These are phyloP conservation scores for Collybia nuda DNA, from an alignment of 768 basidiomycete genomes.

Conservation along the genomic window DNA sequence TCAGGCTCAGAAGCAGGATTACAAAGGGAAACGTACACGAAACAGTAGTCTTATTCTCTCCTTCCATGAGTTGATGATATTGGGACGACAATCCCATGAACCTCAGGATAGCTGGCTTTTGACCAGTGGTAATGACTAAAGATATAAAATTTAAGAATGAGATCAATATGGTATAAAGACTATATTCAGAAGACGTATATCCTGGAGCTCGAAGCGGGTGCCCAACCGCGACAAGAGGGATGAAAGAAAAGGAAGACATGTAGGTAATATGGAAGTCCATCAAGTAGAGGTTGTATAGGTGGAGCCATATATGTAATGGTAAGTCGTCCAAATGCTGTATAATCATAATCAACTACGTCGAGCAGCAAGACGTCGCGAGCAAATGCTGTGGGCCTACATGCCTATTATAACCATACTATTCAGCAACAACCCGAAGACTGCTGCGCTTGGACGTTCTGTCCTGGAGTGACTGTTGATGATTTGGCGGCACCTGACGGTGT, in stretches of 20 bases:
- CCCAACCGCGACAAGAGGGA: slow-evolving; percentile 13
- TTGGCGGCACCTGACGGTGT: slow-evolving; percentile 75
- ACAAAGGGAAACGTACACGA: too few relatives aligned
- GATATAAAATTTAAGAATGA: too few relatives aligned
- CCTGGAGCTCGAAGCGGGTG: slow-evolving; percentile 13
- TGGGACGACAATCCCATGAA: too few relatives aligned
- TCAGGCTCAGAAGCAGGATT: too few relatives aligned
- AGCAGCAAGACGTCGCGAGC: neutral
- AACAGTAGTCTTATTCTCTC: too few relatives aligned
- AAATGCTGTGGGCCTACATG: neutral
- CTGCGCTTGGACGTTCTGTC: slow-evolving; percentile 80
- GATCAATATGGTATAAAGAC: slow-evolving; percentile 10
- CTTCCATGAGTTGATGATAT: too few relatives aligned
- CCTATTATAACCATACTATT: slow-evolving; percentile 20
- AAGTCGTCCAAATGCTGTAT: slow-evolving; percentile 17
- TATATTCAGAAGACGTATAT: slow-evolving; percentile 20
- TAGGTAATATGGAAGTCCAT: slow-evolving; percentile 26
- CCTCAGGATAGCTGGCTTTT: too few relatives aligned
- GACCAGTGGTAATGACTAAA: too few relatives aligned
- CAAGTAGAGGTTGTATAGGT: slow-evolving; percentile 34
- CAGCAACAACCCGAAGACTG: slow-evolving; percentile 79
- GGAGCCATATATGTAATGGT: slow-evolving; percentile 31
- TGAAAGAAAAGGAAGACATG: slow-evolving; percentile 8
- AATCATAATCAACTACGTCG: slow-evolving; percentile 12
- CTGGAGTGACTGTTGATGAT: slow-evolving; percentile 81